These are phyloP conservation scores for Aspergillus conjunctus DNA, from an alignment of 495 filamentous ascomycete species.

Conservation along the genomic window DNA sequence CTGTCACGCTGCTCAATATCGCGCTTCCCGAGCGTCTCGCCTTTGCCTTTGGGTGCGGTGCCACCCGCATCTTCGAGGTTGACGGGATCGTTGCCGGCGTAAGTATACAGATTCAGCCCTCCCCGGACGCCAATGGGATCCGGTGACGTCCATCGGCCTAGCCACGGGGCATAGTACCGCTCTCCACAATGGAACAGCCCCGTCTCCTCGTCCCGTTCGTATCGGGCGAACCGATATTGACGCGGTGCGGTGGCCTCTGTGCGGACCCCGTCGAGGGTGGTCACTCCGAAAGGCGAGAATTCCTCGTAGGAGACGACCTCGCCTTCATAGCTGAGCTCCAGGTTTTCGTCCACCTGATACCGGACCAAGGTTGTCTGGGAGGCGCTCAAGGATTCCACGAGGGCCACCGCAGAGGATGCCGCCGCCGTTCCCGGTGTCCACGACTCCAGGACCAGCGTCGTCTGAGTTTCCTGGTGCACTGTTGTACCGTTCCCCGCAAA, in stretches of 20 bases:
- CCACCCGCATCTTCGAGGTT: too few relatives aligned
- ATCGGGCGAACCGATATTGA: conserved; percentile 4
- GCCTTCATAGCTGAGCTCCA: not conserved
- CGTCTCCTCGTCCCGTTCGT: conserved; percentile 1
- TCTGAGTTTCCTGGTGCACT: too few relatives aligned
- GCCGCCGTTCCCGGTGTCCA: too few relatives aligned
- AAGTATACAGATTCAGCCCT: conserved; percentile 4
- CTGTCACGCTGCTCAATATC: too few relatives aligned
- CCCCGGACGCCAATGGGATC: not conserved
- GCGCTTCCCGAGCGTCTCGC: too few relatives aligned
- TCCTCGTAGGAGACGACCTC: conserved; percentile 10
- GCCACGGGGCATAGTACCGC: conserved; percentile 9
- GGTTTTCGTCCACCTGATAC: conserved; percentile 4
- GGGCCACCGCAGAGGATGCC: too few relatives aligned
- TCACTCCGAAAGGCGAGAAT: conserved; percentile 4
- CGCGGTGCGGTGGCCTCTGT: not conserved
- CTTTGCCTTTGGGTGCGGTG: too few relatives aligned
- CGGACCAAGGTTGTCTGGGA: conserved; percentile 2
- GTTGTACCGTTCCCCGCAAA: too few relatives aligned
- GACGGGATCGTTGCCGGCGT: conserved; percentile 2
- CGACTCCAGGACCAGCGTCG: too few relatives aligned
- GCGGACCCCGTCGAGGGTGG: not conserved
- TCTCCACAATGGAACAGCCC: not conserved
- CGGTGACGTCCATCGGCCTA: conserved; percentile 6
- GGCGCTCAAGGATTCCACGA: too few relatives aligned